Percentiles rank a stretch among this genome's conserved stretches.
These are phyloP conservation scores for Bretschneidera sinensis DNA, from an alignment of 345 rosid genomes.

Conservation along the genomic window DNA sequence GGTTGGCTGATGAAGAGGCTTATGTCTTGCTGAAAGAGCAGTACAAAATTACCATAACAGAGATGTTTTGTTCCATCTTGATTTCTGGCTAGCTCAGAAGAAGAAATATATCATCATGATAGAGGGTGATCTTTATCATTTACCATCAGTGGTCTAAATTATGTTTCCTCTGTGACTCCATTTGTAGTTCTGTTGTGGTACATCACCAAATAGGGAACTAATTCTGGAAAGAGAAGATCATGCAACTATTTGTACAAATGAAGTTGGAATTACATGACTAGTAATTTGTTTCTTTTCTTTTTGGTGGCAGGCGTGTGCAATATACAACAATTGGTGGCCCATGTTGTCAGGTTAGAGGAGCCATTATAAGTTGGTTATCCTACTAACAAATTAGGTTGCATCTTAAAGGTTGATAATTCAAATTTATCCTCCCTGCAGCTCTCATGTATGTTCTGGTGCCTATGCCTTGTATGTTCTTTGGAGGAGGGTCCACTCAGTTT, in stretches of 20 bases:
- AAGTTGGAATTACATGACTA: too few species aligned
- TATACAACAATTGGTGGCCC: slow-evolving; percentile 97
- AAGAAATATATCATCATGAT: not conserved
- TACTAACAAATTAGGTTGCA: slow-evolving; percentile 2
- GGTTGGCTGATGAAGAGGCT: slow-evolving; percentile 11
- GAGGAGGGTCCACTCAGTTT: slow-evolving; percentile 95
- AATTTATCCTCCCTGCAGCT: slow-evolving; percentile 38
- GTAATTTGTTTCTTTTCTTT: slow-evolving; percentile 1
- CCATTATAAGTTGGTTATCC: slow-evolving; percentile 9
- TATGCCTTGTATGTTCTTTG: slow-evolving; percentile 96
- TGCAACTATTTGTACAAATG: slow-evolving; percentile 19
- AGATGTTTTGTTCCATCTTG: not conserved
- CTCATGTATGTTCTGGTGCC: slow-evolving; percentile 95
- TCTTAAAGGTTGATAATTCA: slow-evolving; percentile 17
- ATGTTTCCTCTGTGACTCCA: too few species aligned
- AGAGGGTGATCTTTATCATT: too few species aligned
- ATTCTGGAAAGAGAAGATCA: too few species aligned
- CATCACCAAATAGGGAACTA: too few species aligned
- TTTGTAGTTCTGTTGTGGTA: too few species aligned
- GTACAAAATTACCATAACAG: too few species aligned
- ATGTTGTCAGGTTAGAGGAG: slow-evolving; percentile 70
- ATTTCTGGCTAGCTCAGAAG: not conserved
- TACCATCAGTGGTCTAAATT: too few species aligned
- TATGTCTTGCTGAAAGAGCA: too few species aligned
- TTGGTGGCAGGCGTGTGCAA: slow-evolving; percentile 69